Conservation (phyloP, 2,329 filamentous ascomycete species). For the Zymoseptoria pseudotritici region DNA sequence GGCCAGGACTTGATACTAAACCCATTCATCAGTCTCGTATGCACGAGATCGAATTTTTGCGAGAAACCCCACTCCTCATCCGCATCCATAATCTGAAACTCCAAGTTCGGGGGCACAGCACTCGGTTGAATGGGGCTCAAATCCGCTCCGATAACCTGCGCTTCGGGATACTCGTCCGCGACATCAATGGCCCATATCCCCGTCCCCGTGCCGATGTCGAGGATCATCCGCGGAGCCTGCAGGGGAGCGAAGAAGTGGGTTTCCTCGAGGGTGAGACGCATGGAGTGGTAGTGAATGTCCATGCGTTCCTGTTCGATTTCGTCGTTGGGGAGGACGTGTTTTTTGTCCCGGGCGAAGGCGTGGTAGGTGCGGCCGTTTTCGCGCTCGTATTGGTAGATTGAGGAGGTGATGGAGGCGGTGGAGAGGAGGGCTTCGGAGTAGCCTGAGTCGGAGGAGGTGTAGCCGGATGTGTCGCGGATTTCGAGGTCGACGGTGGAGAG, state of each 20-base stretch:
- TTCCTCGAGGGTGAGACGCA: conserved; percentile 20
- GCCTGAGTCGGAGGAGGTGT: conserved; percentile 14
- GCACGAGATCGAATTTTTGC: conserved; percentile 25
- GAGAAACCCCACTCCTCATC: conserved; percentile 19
- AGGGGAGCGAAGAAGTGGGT: conserved; percentile 15
- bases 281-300: conserved; percentile 22
- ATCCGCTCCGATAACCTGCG: conserved; percentile 24
- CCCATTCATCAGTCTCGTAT: conserved; percentile 25
- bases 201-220: conserved; percentile 45
- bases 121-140: conserved; percentile 26
- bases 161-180: conserved; percentile 22
- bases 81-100: conserved; percentile 17
- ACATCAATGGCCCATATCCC: conserved; percentile 29
- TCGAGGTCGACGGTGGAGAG: conserved; percentile 13
- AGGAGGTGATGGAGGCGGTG: conserved; percentile 26
- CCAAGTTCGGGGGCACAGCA: conserved; percentile 15
- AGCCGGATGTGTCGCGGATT: conserved; percentile 8
- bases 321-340: conserved; percentile 24
- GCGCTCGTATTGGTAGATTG: conserved; percentile 21
- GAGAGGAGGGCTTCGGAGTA: conserved; percentile 19
- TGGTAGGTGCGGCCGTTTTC: conserved; percentile 19
- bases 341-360: conserved; percentile 24
- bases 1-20: conserved; percentile 25
- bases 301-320: conserved; percentile 23
- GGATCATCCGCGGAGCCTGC: conserved; percentile 32